phyloP scores from a whole-genome alignment of 1,284 basidiomycete genomes.

The Malassezia yamatoensis region DNA sequence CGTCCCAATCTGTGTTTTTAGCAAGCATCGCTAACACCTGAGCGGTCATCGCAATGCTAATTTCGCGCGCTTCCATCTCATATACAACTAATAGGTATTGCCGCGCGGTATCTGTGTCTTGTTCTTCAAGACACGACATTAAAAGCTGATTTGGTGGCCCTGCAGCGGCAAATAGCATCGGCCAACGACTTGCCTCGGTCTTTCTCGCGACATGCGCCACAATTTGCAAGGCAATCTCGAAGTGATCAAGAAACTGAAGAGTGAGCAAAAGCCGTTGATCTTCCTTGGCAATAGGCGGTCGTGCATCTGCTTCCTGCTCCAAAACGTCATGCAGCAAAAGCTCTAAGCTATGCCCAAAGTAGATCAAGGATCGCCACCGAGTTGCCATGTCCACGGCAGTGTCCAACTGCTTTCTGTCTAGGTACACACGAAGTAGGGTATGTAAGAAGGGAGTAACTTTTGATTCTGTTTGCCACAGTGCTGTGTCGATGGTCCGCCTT shows the following conservation, averaged over 20 bases:
- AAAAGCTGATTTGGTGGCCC: constrained; percentile 83
- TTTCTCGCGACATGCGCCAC: constrained; percentile 93
- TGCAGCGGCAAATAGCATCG: constrained; percentile 73
- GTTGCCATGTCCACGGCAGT: constrained; percentile 71
- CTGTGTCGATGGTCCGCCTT: constrained; percentile 70
- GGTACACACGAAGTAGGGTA: constrained; percentile 74
- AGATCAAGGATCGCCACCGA: constrained; percentile 77
- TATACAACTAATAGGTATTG: constrained; percentile 89
- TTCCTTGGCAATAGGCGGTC: constrained; percentile 22
- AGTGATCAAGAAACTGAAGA: constrained; percentile 86
- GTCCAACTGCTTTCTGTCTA: constrained; percentile 50
- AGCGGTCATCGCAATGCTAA: constrained; percentile 55
- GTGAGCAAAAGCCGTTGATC: constrained; percentile 57
- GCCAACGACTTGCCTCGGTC: constrained; percentile 88
- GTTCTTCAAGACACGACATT: constrained; percentile 68
- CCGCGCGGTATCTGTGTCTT: constrained; percentile 74
- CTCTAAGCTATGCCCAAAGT: constrained; percentile 87
- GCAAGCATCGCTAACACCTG: constrained; percentile 2
- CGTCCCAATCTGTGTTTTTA: neutral
- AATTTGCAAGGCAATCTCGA: constrained; percentile 77
- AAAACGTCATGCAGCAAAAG: constrained; percentile 85
- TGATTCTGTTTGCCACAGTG: constrained; percentile 81
- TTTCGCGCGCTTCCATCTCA: constrained; percentile 74
- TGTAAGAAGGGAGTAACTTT: constrained; percentile 92
- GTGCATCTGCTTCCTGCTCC: constrained; percentile 65